phyloP scores from a whole-genome alignment of 2,329 filamentous ascomycete genomes.

The Alternaria metachromatica region DNA sequence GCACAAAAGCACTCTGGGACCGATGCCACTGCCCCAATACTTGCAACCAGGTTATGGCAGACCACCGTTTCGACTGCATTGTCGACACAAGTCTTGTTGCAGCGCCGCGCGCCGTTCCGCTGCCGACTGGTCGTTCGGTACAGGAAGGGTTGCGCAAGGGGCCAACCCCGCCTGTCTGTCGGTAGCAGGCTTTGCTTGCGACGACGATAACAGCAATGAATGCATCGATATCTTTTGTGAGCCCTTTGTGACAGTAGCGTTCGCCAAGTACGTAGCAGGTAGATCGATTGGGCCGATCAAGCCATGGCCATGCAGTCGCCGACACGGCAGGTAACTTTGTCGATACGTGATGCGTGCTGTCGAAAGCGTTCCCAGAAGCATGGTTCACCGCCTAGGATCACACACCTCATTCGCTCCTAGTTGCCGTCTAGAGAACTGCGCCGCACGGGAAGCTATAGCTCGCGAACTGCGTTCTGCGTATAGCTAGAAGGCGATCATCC shows the following conservation, averaged over 20 bases:
- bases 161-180: not conserved
- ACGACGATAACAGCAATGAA: not conserved
- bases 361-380: slow-evolving; percentile 17
- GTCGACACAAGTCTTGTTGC: slow-evolving; percentile 19
- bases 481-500: not conserved
- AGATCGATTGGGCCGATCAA: not conserved
- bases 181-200: not conserved
- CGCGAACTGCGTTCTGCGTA: slow-evolving; percentile 4
- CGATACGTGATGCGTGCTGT: slow-evolving; percentile 2
- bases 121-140: slow-evolving; percentile 16
- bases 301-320: slow-evolving; percentile 5
- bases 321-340: slow-evolving; percentile 5
- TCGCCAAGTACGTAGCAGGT: not conserved
- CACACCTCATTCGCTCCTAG: slow-evolving; percentile 23
- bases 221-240: not conserved
- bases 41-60: slow-evolving; percentile 6
- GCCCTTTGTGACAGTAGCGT: not conserved
- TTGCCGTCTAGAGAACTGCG: slow-evolving; percentile 20
- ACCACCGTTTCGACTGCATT: slow-evolving; percentile 24
- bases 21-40: slow-evolving; percentile 6
- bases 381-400: slow-evolving; percentile 27
- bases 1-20: not conserved
- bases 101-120: slow-evolving; percentile 33
- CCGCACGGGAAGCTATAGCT: not conserved
- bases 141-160: slow-evolving; percentile 11